Base-by-base conservation (phyloP, 2,329 filamentous ascomycete species). In the Emergomyces pasteurianus region DNA sequence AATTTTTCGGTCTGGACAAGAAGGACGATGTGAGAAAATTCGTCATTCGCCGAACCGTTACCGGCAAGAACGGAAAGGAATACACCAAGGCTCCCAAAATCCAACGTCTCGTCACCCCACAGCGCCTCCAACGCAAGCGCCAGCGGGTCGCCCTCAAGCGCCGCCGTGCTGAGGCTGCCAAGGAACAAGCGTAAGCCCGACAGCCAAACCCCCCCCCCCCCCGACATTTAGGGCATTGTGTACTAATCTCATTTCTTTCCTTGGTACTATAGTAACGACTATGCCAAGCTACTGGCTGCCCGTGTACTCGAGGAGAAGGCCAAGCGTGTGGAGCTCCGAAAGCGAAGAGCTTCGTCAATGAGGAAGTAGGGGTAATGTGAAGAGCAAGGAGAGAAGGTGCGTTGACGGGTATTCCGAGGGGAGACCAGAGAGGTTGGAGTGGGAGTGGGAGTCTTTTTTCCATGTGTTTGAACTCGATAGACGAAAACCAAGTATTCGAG, bases 21-120 rank as follows among this genome's bases (percentile, higher is more conserved):
- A 92, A 97, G 88, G 94, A 99, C 85, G 94, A 99, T 89, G 92
- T 97, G 81, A 92, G 94, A 85, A 96, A 97, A 85, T 99, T 96
- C 83, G 94, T 99, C 80, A 97, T 99, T 76, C 94, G 94, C 79
- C 94, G 94, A 79, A 94, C 97, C 80, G 87, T 99, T 75, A 86
- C 91, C 83, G 89, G 90, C 78, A 95, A 87, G 77, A 92, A 91
- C 82, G 95, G 94, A 83, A 88, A 90, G 83, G 81, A 92, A 73
- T 97, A 97, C 88, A 96, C 92, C 88, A 99, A 99, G 90, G 94
- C 94, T 74, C 94, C 94, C 80, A 95, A 92, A 86, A 99, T 99
- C 83, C 94, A 99, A 87, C 90, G 94, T 79, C 90, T 99, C 74
- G 91, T 99, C 74, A 99, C 94, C 76, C 94, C 94, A 79, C 94